Evolutionary conservation across 768 basidiomycete species (phyloP), one percentile per base, ranked within the genome.

Genomic region (Rhizopogon rudus): DNA sequence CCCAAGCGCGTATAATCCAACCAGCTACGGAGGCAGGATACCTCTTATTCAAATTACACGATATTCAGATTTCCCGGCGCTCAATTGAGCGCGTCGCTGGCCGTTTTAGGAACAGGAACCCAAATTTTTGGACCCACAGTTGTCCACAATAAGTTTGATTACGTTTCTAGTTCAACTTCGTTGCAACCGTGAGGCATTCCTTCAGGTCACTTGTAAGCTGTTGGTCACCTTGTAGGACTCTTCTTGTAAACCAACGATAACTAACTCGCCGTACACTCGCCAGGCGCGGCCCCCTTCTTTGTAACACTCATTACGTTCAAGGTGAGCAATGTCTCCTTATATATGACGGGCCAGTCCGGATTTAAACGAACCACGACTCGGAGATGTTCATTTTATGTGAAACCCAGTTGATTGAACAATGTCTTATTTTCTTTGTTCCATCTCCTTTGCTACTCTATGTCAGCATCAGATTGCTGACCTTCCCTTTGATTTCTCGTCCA

Each of bases 221-320:
- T 55, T 43, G 48, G 56, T 51, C 40, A 40, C 44, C 37, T 40
- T 10, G 29, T 6, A 39, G 31, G 40, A 45, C 16, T 40, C 31
- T 5, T 20, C 46, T 41, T 56, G 54, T 43, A 35, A 44, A 48
- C 40, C 51, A 49, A 51, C 50, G 25, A 29, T 48, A 35, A 39
- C 35, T 43, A 28, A 44, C 51, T 52, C 55, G 60, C 56, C 40
- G 51, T 56, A 51, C 57, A 39, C 55, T 17, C 51, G 63, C 65
- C 71, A 83, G 82, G 83, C 75, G 77, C 82, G 84, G 84, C 84
- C 81, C 82, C 83, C 82, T 86, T 82, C 83, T 82, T 76, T 63
- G 67, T 69, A 68, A 80, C 82, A 70, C 65, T 87, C 84, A 59
- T 83, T 85, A 73, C 71, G 63, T 68, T 61, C 72, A 74, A 81